Base-by-base conservation (phyloP, 2,329 filamentous ascomycete species). In the Hypoxylon sp. region DNA sequence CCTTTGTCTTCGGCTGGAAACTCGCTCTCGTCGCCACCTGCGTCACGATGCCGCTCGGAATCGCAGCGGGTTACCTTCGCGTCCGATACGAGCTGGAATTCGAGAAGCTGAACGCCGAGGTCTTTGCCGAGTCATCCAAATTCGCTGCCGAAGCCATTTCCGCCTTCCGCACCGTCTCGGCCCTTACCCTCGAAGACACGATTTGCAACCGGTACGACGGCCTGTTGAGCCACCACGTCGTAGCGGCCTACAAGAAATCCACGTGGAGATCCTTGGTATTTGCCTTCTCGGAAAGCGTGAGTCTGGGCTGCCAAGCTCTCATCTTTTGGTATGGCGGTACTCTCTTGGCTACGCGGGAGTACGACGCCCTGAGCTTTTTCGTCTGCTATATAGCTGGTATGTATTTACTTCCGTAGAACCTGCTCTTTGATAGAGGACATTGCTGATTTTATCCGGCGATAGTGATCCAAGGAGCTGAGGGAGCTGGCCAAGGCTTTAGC, bases 1-100 rank as follows among this genome's bases (percentile, higher is more conserved):
- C 86, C 1, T 91, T 90, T 62, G 75, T 79, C 3, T 90, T 87
- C 65, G 86, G 87, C 1, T 92, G 89, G 89, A 92, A 91, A 67
- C 75, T 93, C 6, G 83, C 86, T 0, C 71, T 91, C 0, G 84
- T 92, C 0, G 79, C 82, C 0, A 73, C 84, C 6, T 87, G 83
- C 60, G 82, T 88, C 6, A 79, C 80, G 4, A 68, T 81, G 44
- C 81, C 81, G 0, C 64, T 83, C 15, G 72, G 76, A 32, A 57
- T 83, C 3, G 45, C 67, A 4, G 73, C 77, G 0, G 76, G 75
- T 0, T 84, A 75, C 61, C 79, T 75, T 67, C 76, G 80, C 1
- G 70, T 83, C 58, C 76, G 72, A 54, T 82, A 81, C 59, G 86
- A 88, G 67, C 68, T 84, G n/a, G 74, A 85, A 54, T 89, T 90